Percentiles rank a stretch among this genome's conserved stretches.
Evolutionary conservation across 352 stramenopile species (phyloP).

Genomic region (Thalassiosira hispida): DNA sequence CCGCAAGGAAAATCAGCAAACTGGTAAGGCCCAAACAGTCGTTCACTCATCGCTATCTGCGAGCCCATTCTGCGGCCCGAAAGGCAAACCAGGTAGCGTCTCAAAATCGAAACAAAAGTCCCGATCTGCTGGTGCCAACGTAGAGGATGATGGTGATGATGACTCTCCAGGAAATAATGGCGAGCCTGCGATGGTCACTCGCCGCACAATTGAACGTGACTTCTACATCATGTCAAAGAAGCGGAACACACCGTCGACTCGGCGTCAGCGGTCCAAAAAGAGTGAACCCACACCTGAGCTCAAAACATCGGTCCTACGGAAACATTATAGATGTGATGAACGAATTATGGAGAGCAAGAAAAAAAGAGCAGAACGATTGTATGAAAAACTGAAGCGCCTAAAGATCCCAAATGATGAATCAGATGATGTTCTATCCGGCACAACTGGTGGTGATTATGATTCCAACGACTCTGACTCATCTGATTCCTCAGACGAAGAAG

Average conservation of each 20-base stretch:
- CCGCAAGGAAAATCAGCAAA: slow-evolving; percentile 17
- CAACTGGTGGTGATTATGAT: slow-evolving; percentile 4
- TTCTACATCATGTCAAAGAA: slow-evolving; percentile 69
- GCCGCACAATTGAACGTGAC: slow-evolving; percentile 59
- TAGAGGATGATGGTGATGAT: neutral
- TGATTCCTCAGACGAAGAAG: slow-evolving; percentile 39
- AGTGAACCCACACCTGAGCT: slow-evolving; percentile 36
- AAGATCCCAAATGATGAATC: slow-evolving; percentile 24
- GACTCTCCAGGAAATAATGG: slow-evolving; percentile 12
- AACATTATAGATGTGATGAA: slow-evolving; percentile 62
- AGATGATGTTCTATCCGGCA: neutral
- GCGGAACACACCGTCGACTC: slow-evolving; percentile 37
- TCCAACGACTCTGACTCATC: slow-evolving; percentile 16
- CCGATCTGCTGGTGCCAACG: neutral
- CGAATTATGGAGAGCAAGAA: slow-evolving; percentile 43
- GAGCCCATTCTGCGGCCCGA: slow-evolving; percentile 41
- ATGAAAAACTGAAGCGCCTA: slow-evolving; percentile 46
- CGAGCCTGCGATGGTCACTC: slow-evolving; percentile 46
- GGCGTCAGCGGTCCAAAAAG: slow-evolving; percentile 28
- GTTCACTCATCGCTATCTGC: slow-evolving; percentile 41
- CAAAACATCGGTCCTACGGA: slow-evolving; percentile 54
- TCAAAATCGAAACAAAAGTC: slow-evolving; percentile 19
- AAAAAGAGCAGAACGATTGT: slow-evolving; percentile 30
- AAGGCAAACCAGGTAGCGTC: slow-evolving; percentile 8
- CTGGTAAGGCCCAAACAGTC: neutral